phyloP scores from a whole-genome alignment of 1,284 basidiomycete genomes.

The Macrocystidia cucumis region DNA sequence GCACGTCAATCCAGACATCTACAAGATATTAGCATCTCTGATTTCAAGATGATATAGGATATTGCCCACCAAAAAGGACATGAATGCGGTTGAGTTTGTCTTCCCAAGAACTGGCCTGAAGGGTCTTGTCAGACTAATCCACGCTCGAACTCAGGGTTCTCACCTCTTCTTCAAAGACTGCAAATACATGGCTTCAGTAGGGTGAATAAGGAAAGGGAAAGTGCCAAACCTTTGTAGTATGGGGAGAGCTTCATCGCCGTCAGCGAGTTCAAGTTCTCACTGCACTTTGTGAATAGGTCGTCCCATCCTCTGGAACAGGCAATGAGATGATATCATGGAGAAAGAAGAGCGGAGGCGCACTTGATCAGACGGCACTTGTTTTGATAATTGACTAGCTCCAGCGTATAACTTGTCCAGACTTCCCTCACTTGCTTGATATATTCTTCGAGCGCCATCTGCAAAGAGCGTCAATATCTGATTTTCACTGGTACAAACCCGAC shows the following conservation, averaged over 20 bases:
- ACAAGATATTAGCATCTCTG: constrained; percentile 7
- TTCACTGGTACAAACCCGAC: constrained; percentile 9
- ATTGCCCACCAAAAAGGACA: constrained; percentile 79
- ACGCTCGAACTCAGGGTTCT: constrained; percentile 8
- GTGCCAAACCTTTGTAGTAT: constrained; percentile 79
- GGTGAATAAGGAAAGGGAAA: constrained; percentile 3
- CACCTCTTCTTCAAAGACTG: constrained; percentile 90
- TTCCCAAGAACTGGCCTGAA: constrained; percentile 82
- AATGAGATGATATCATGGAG: constrained; percentile 6
- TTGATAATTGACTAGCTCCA: constrained; percentile 98
- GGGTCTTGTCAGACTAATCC: background rate
- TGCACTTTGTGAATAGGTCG: constrained; percentile 93
- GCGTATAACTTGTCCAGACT: constrained; percentile 92
- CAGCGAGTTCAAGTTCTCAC: constrained; percentile 94
- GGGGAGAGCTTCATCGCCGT: constrained; percentile 97
- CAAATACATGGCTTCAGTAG: constrained; percentile 6
- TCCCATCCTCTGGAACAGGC: constrained; percentile 78
- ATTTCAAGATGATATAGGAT: constrained; percentile 4
- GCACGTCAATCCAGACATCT: constrained; percentile 99
- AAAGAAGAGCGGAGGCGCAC: constrained; percentile 27
- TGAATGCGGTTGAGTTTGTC: constrained; percentile 94
- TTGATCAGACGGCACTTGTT: constrained; percentile 96
- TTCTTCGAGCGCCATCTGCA: constrained; percentile 89
- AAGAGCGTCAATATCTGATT: constrained; percentile 5
- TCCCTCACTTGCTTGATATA: constrained; percentile 96